These are phyloP conservation scores for Botryobasidium botryosum DNA, from an alignment of 768 basidiomycete species.

Conservation along the genomic window DNA sequence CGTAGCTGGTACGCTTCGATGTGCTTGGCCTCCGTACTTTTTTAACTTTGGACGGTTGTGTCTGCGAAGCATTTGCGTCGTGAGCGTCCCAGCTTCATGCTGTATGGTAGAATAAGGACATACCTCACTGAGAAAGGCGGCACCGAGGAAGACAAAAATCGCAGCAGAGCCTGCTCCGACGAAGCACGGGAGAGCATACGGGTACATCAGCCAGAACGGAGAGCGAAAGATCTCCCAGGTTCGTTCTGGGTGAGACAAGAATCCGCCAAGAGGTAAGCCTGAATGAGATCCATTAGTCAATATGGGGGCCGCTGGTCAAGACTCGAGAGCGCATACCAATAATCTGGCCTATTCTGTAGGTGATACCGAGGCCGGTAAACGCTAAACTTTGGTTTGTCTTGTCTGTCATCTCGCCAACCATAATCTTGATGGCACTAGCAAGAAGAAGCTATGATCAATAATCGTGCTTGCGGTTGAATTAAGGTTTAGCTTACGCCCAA, in stretches of 20 bases:
- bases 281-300: too few species aligned
- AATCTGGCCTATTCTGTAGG: neutral
- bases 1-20: too few species aligned
- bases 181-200: constrained; percentile 11
- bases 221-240: neutral
- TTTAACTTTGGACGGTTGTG: neutral
- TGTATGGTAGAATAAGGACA: neutral
- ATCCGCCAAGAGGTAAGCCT: neutral
- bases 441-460: too few species aligned
- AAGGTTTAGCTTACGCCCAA: neutral
- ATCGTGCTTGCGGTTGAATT: too few species aligned
- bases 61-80: neutral
- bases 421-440: too few species aligned
- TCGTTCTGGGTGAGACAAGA: neutral
- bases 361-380: neutral
- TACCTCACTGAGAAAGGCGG: constrained; percentile 6
- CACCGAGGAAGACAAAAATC: neutral
- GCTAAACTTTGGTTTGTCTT: neutral
- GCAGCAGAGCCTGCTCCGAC: constrained; percentile 1
- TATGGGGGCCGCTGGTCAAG: too few species aligned
- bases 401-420: neutral
- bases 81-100: neutral
- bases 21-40: neutral
- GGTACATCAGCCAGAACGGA: constrained; percentile 8
- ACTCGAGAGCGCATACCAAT: too few species aligned